These are phyloP conservation scores for Diaporthe destruens DNA, from an alignment of 2,329 filamentous ascomycete genomes.

Conservation along the genomic window DNA sequence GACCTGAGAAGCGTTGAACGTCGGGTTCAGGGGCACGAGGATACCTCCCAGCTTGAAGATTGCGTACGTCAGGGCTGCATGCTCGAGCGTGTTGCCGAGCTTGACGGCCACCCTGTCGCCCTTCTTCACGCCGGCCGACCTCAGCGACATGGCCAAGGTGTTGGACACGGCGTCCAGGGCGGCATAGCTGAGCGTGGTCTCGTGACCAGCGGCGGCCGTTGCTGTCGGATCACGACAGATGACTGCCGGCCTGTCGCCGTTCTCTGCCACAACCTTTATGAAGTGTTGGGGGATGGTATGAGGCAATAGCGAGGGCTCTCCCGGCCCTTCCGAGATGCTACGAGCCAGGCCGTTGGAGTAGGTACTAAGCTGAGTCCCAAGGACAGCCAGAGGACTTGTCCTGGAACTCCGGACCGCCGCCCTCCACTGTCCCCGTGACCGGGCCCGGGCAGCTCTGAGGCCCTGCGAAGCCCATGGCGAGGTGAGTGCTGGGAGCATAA, in stretches of 20 bases:
- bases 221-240: conserved; percentile 60
- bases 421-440: neutral
- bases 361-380: conserved; percentile 19
- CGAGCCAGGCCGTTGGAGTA: conserved; percentile 26
- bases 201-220: conserved; percentile 68
- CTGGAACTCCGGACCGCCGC: neutral
- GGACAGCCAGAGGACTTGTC: neutral
- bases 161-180: conserved; percentile 82
- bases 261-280: conserved; percentile 69
- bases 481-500: conserved; percentile 25
- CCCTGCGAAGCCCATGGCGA: neutral
- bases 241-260: conserved; percentile 74
- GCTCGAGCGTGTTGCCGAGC: conserved; percentile 87
- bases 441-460: conserved; percentile 4
- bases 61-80: conserved; percentile 87
- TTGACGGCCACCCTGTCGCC: conserved; percentile 89
- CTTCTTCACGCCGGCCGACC: conserved; percentile 79
- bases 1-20: conserved; percentile 85
- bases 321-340: conserved; percentile 39
- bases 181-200: conserved; percentile 79
- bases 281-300: conserved; percentile 82
- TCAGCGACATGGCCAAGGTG: conserved; percentile 77
- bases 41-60: conserved; percentile 95
- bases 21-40: conserved; percentile 92
- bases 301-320: conserved; percentile 72